These are phyloP conservation scores for Spergularia bocconei DNA, from an alignment of 148 eudicot genomes.

Conservation along the genomic window DNA sequence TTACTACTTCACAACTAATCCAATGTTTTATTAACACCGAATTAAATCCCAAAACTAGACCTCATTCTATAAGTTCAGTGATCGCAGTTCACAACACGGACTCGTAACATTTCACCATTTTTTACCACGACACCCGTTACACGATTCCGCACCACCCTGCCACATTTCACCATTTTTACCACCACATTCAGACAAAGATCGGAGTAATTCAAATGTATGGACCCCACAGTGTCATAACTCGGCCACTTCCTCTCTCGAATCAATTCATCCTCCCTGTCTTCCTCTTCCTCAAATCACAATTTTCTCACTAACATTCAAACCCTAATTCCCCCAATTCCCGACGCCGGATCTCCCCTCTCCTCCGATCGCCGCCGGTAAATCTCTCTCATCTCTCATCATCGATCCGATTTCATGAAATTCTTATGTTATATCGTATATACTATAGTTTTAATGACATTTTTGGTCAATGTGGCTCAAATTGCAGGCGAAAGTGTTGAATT, in stretches of 20 bases:
- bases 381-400: neutral
- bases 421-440: neutral
- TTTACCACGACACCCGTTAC: no score
- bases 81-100: no score
- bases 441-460: neutral
- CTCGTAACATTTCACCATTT: no score
- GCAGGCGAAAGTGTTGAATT: constrained; percentile 1
- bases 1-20: no score
- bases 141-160: no score
- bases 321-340: constrained; percentile 17
- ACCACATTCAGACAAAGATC: neutral
- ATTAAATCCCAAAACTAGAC: no score
- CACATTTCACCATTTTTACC: no score
- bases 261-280: constrained; percentile 3
- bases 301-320: constrained; percentile 21
- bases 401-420: constrained; percentile 8
- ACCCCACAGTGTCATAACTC: constrained; percentile 17
- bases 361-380: constrained; percentile 14
- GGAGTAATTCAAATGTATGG: constrained; percentile 14
- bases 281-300: constrained; percentile 2
- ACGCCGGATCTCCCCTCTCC: neutral
- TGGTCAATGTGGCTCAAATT: neutral
- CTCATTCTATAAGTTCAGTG: no score
- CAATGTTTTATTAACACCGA: no score
- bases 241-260: neutral